Conservation (phyloP, 352 stramenopile genomes). For the Ophiocytium majus region DNA sequence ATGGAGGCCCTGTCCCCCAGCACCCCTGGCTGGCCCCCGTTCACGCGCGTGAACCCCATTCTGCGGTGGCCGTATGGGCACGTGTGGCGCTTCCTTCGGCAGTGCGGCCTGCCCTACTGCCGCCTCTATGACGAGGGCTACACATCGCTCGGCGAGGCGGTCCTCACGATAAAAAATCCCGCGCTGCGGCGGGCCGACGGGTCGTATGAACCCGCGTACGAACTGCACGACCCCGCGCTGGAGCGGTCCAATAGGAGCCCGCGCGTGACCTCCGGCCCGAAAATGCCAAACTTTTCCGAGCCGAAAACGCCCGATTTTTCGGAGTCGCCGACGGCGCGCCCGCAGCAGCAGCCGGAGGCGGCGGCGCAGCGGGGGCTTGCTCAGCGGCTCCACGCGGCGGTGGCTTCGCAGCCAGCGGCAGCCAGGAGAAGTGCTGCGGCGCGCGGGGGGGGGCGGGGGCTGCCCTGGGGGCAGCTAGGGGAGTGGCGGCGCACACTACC, state of each 20-base stretch:
- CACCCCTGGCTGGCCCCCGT: constrained; percentile 79
- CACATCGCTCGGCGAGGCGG: constrained; percentile 36
- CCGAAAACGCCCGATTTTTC: no score
- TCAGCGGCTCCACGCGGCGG: no score
- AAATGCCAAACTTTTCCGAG: neutral
- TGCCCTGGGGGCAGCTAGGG: neutral
- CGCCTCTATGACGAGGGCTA: constrained; percentile 79
- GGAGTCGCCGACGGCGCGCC: no score
- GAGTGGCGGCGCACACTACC: neutral
- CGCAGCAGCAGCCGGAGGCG: no score
- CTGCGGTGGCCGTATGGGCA: constrained; percentile 79
- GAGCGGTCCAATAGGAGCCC: constrained; percentile 4
- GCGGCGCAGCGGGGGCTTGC: no score
- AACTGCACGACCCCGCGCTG: constrained; percentile 29
- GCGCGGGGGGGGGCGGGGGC: no score
- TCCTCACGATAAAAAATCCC: constrained; percentile 26
- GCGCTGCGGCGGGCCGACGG: constrained; percentile 37
- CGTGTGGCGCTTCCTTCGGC: constrained; percentile 80
- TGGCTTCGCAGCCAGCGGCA: no score
- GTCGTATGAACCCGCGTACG: constrained; percentile 29
- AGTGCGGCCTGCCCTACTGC: constrained; percentile 80
- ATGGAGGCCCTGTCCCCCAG: constrained; percentile 62
- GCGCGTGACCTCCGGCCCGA: neutral
- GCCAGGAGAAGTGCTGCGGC: neutral
- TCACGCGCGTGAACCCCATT: constrained; percentile 81